Conservation (phyloP, 2,329 filamentous ascomycete species). For the Fusarium musae region DNA sequence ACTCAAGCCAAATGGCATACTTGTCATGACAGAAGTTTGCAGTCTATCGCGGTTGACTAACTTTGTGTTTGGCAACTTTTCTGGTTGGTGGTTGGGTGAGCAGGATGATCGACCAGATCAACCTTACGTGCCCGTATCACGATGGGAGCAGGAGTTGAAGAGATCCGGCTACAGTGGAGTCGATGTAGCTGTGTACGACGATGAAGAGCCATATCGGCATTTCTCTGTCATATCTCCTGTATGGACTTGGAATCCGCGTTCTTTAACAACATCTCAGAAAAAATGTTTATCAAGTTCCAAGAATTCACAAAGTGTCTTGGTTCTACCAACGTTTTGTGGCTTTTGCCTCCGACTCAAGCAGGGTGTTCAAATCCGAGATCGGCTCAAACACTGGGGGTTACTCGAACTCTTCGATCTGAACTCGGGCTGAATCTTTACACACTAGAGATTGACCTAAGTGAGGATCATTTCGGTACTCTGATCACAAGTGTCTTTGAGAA, state of each 20-base stretch:
- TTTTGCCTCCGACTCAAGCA: background rate
- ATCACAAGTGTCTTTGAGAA: background rate
- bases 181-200: slow-evolving; percentile 2
- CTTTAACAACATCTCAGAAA: background rate
- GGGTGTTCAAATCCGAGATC: background rate
- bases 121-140: slow-evolving; percentile 8
- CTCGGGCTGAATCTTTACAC: slow-evolving; percentile 7
- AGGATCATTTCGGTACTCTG: background rate
- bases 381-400: slow-evolving; percentile 1
- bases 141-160: slow-evolving; percentile 14
- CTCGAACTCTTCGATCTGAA: slow-evolving; percentile 16
- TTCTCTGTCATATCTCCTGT: slow-evolving; percentile 10
- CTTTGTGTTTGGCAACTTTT: slow-evolving; percentile 46
- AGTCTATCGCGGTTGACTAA: slow-evolving; percentile 4
- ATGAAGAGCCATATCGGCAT: slow-evolving; percentile 10
- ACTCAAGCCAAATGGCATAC: slow-evolving; percentile 44
- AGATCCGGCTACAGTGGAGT: background rate
- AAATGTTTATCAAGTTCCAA: background rate
- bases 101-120: slow-evolving; percentile 2
- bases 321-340: background rate
- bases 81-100: slow-evolving; percentile 47
- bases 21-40: slow-evolving; percentile 44
- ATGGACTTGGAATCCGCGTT: slow-evolving; percentile 13
- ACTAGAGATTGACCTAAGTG: background rate
- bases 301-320: background rate